phyloP scores from a whole-genome alignment of 441 rosid genomes.

The Daphne laureola region DNA sequence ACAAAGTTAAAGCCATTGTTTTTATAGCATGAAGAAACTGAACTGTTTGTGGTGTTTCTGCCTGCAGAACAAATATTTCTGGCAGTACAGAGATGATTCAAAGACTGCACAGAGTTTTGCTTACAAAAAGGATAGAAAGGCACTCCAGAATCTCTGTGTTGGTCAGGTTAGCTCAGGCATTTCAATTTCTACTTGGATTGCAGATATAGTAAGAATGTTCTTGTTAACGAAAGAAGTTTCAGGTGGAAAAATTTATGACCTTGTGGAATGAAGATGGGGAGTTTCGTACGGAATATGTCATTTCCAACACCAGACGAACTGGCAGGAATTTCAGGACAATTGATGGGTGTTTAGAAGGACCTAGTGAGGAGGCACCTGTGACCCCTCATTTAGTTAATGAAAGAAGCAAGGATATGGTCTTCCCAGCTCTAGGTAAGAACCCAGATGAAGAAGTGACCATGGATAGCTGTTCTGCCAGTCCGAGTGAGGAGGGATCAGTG shows the following conservation, averaged over 20 bases:
- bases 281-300: slow-evolving; percentile 59
- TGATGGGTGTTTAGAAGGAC: slow-evolving; percentile 89
- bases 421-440: slow-evolving; percentile 22
- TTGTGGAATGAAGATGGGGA: slow-evolving; percentile 56
- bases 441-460: slow-evolving; percentile 32
- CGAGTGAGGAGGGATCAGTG: slow-evolving; percentile 55
- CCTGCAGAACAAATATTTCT: slow-evolving; percentile 51
- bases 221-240: slow-evolving; percentile 19
- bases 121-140: slow-evolving; percentile 44
- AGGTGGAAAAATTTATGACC: slow-evolving; percentile 73
- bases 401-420: slow-evolving; percentile 25
- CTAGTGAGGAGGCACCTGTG: slow-evolving; percentile 57
- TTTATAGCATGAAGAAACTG: too few species aligned
- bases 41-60: too few species aligned
- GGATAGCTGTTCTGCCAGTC: slow-evolving; percentile 87
- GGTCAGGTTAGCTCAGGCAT: slow-evolving; percentile 42
- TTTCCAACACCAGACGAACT: slow-evolving; percentile 53
- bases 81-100: slow-evolving; percentile 55
- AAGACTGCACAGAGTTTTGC: slow-evolving; percentile 54
- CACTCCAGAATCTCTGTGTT: slow-evolving; percentile 48
- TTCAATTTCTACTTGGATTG: slow-evolving; percentile 1
- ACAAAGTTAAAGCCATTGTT: too few species aligned
- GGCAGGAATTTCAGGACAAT: slow-evolving; percentile 60
- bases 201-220: slow-evolving; percentile 2
- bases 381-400: slow-evolving; percentile 29